Conservation (phyloP, 2,329 filamentous ascomycete species). For the Xylariaceae sp. region DNA sequence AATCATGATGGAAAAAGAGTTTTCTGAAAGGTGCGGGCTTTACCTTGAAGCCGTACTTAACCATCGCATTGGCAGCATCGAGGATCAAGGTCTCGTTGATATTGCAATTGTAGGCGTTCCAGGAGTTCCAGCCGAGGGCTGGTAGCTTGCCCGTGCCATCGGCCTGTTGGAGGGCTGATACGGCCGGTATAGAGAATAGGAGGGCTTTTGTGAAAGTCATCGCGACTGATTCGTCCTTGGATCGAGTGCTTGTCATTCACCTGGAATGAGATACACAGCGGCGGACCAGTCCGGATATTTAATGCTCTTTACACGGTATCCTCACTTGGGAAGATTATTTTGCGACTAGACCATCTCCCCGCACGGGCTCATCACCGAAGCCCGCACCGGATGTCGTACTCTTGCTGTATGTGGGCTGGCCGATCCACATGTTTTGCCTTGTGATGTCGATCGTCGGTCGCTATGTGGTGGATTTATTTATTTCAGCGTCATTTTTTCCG, state of each 20-base stretch:
- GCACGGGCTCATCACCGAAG: not conserved
- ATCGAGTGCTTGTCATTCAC: not conserved
- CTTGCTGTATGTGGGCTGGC: not conserved
- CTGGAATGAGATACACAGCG: not conserved
- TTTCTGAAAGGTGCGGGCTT: not conserved
- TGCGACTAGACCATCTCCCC: not conserved
- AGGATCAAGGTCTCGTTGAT: conserved; percentile 47
- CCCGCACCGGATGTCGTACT: not conserved
- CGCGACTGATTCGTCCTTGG: not conserved
- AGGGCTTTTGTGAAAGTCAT: conserved; percentile 6
- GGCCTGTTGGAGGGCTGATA: conserved; percentile 16
- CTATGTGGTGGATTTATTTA: not conserved
- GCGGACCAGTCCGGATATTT: not conserved
- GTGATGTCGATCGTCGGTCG: not conserved
- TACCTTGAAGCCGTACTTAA: conserved; percentile 41
- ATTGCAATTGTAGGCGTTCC: conserved; percentile 48
- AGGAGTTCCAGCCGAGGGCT: conserved; percentile 45
- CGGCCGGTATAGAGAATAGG: conserved; percentile 5
- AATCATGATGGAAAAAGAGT: not conserved
- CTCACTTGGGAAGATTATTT: not conserved
- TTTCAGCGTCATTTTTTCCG: not conserved
- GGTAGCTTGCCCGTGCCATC: conserved; percentile 29
- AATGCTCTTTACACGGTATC: not conserved
- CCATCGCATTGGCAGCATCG: conserved; percentile 35
- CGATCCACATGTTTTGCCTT: not conserved